Conservation (phyloP, 2,329 filamentous ascomycete genomes). For the Verticillium zaregamsianum region DNA sequence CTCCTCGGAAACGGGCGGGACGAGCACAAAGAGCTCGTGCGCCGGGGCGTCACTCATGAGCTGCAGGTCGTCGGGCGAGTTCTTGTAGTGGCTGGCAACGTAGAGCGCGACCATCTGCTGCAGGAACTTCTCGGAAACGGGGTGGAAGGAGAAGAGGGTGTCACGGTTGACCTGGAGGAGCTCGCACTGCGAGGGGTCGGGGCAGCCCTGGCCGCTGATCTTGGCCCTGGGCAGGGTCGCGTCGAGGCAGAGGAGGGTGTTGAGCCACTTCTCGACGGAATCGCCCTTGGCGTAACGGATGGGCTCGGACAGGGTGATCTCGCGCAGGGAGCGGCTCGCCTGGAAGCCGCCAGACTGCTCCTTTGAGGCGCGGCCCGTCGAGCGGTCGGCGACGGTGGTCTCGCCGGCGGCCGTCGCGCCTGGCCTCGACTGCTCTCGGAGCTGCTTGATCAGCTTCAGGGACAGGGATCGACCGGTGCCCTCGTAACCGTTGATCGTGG, state of each 20-base stretch:
- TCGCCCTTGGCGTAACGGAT: conserved; percentile 93
- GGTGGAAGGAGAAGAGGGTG: conserved; percentile 96
- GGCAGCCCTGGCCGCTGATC: conserved; percentile 70
- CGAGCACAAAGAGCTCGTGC: conserved; percentile 92
- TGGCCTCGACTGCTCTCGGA: conserved; percentile 84
- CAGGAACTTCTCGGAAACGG: conserved; percentile 92
- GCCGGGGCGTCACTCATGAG: conserved; percentile 97
- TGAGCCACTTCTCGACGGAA: conserved; percentile 92
- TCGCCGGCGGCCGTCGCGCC: conserved; percentile 51
- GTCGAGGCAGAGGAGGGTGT: conserved; percentile 88
- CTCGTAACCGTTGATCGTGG: conserved; percentile 98
- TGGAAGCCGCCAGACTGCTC: conserved; percentile 52
- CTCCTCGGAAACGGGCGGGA: conserved; percentile 76
- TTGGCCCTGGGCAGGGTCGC: conserved; percentile 80
- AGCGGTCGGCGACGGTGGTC: conserved; percentile 69
- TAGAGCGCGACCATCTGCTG: conserved; percentile 98
- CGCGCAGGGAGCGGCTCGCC: conserved; percentile 75
- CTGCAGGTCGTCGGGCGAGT: conserved; percentile 96
- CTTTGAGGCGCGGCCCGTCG: conserved; percentile 70
- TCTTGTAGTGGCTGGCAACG: conserved; percentile 97
- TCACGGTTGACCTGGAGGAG: conserved; percentile 93
- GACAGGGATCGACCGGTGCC: conserved; percentile 93
- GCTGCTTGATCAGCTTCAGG: conserved; percentile 93
- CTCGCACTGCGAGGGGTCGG: conserved; percentile 87
- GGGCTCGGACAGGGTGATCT: conserved; percentile 89